A percentile compares a stretch with the other conserved stretches of the same genome.
Conservation (phyloP, 345 rosid species). For the Moricandia arvensis region DNA sequence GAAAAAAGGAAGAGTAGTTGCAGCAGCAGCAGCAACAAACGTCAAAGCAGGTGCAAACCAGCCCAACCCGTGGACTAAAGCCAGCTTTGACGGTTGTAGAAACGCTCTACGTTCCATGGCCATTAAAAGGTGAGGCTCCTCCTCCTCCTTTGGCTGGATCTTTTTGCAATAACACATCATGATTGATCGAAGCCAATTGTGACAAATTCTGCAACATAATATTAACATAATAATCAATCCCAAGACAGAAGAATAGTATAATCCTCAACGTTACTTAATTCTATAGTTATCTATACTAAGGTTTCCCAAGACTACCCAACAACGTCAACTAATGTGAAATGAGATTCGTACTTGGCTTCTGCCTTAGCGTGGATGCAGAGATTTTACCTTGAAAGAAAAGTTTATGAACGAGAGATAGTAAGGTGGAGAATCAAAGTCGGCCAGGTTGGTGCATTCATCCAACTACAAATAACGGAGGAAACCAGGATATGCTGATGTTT, state of each 20-base stretch:
- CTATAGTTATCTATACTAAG: not conserved
- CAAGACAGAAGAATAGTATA: not conserved
- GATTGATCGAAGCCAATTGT: conserved; percentile 77
- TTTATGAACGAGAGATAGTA: conserved; percentile 60
- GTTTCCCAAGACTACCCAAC: not conserved
- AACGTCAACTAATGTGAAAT: not conserved
- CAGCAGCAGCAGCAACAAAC: conserved; percentile 33
- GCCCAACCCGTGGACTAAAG: not conserved
- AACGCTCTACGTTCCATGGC: conserved; percentile 34
- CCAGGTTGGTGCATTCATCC: conserved; percentile 66
- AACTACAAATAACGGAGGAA: conserved; percentile 37
- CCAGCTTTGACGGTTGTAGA: conserved; percentile 32
- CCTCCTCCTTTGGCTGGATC: conserved; percentile 49
- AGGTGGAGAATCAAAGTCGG: conserved; percentile 54
- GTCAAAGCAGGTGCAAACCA: conserved; percentile 25
- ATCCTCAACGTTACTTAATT: not conserved
- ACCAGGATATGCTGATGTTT: conserved; percentile 5
- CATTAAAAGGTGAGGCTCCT: conserved; percentile 48
- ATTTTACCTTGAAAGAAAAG: conserved; percentile 77
- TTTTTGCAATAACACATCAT: conserved; percentile 67
- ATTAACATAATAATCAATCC: not conserved
- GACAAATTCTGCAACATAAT: conserved; percentile 63
- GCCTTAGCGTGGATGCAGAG: not conserved
- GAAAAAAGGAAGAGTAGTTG: not conserved
- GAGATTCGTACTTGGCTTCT: not conserved